Conservation (phyloP, 2,329 filamentous ascomycete genomes). For the Clonostachys rhizophaga region DNA sequence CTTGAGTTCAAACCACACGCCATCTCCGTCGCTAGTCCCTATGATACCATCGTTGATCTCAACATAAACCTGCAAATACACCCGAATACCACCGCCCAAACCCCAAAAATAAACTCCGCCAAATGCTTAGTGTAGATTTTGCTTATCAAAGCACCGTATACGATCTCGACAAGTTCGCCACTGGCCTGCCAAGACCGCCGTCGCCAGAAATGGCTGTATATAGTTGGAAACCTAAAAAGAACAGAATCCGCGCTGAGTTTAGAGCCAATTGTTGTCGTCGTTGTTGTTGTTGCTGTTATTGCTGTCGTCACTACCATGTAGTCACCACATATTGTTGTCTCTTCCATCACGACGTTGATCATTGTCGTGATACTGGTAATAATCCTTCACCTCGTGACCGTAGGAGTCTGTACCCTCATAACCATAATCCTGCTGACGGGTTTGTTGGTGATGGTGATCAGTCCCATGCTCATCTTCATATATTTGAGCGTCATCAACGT, state of each 20-base stretch:
- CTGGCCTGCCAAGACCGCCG: not conserved
- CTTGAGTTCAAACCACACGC: too few relatives aligned
- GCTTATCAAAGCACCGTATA: too few relatives aligned
- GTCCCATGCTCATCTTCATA: slow-evolving; percentile 46
- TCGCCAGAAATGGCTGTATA: not conserved
- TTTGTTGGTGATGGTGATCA: slow-evolving; percentile 12
- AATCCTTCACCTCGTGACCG: slow-evolving; percentile 30
- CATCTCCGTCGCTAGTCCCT: too few relatives aligned
- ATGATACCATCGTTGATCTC: too few relatives aligned
- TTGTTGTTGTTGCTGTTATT: not conserved
- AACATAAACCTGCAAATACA: too few relatives aligned
- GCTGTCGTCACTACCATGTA: slow-evolving; percentile 1
- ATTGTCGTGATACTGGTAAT: slow-evolving; percentile 30
- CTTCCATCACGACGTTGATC: slow-evolving; percentile 24
- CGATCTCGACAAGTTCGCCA: not conserved
- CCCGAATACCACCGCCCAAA: not conserved
- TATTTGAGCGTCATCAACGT: slow-evolving; percentile 46
- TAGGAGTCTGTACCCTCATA: slow-evolving; percentile 29
- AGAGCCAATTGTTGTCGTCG: slow-evolving; percentile 3
- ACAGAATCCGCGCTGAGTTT: not conserved
- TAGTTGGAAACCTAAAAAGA: too few relatives aligned
- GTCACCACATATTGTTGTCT: slow-evolving; percentile 39
- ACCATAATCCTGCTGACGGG: slow-evolving; percentile 30
- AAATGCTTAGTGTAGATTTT: not conserved
- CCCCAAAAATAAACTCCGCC: not conserved